Evolutionary conservation across 352 stramenopile genomes (phyloP).

Genomic region (Salisapilia sapeloensis): DNA sequence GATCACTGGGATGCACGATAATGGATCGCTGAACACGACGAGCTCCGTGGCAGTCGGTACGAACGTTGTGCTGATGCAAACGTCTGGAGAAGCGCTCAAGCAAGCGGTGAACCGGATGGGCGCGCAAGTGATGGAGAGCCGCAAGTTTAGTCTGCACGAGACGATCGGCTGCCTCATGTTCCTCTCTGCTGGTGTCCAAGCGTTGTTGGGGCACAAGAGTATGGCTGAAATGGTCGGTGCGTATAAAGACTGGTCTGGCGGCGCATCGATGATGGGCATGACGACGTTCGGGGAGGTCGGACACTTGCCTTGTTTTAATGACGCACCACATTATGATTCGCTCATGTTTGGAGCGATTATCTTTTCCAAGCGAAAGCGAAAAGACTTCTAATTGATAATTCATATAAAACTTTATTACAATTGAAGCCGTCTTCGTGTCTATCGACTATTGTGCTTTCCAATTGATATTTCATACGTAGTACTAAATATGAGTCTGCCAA

Average conservation of each 20-base stretch:
- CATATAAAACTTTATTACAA: too few species aligned
- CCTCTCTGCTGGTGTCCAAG: constrained; percentile 67
- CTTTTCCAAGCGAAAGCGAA: constrained; percentile 72
- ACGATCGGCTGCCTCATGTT: constrained; percentile 78
- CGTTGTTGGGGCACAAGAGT: constrained; percentile 70
- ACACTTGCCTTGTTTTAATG: constrained; percentile 58
- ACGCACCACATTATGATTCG: constrained; percentile 77
- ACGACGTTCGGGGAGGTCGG: constrained; percentile 80
- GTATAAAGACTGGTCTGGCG: constrained; percentile 71
- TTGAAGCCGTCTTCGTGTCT: too few species aligned
- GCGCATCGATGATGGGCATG: constrained; percentile 71
- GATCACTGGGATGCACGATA: constrained; percentile 72
- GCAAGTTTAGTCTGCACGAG: constrained; percentile 72
- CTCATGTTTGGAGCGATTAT: constrained; percentile 82
- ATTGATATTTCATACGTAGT: too few species aligned
- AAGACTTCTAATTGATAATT: too few species aligned
- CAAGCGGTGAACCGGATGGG: constrained; percentile 78
- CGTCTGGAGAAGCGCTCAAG: constrained; percentile 60
- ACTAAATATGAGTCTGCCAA: too few species aligned
- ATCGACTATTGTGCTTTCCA: too few species aligned
- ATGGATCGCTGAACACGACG: constrained; percentile 66
- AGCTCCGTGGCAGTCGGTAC: constrained; percentile 58
- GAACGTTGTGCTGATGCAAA: constrained; percentile 80
- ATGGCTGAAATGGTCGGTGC: constrained; percentile 83
- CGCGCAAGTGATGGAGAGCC: constrained; percentile 40